Evolutionary conservation across 192 early-diverging fungal species (phyloP).

Genomic region (Coemansia sp.): DNA sequence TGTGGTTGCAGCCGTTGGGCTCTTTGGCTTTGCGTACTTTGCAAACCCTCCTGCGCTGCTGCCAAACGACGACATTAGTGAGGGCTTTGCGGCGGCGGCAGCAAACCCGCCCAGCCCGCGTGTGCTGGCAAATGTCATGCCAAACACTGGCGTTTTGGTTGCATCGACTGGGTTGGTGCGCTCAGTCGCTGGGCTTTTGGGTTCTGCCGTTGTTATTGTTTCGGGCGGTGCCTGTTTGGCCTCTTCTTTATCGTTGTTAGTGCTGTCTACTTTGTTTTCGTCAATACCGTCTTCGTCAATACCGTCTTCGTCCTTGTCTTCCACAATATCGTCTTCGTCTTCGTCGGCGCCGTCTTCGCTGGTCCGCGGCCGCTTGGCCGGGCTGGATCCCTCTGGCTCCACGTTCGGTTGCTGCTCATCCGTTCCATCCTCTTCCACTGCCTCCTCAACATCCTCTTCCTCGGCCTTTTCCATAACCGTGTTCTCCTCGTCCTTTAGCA

Average conservation of each 20-base stretch:
- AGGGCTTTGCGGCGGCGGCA: slow-evolving; percentile 24
- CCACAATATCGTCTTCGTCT: slow-evolving; percentile 4
- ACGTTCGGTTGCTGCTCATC: neutral
- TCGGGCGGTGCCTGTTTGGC: no score
- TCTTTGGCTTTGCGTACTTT: slow-evolving; percentile 24
- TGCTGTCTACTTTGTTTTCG: no score
- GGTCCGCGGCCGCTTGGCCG: slow-evolving; percentile 45
- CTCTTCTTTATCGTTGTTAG: no score
- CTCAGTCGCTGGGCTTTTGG: neutral
- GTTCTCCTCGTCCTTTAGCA: neutral
- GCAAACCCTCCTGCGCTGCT: slow-evolving; percentile 36
- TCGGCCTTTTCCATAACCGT: neutral
- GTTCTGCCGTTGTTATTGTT: slow-evolving; percentile 4
- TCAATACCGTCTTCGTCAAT: neutral
- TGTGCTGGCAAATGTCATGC: slow-evolving; percentile 17
- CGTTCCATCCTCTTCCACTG: neutral
- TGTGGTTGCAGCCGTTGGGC: neutral
- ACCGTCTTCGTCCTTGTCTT: slow-evolving; percentile 1
- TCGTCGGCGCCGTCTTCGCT: slow-evolving; percentile 30
- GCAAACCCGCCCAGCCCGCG: slow-evolving; percentile 40
- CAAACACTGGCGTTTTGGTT: slow-evolving; percentile 24
- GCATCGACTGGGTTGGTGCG: neutral
- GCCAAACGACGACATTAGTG: slow-evolving; percentile 27
- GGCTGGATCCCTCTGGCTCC: slow-evolving; percentile 26
- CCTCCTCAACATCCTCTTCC: neutral